These are phyloP conservation scores for Aurantiochytrium sp. DNA, from an alignment of 108 stramenopile genomes.

Conservation along the genomic window DNA sequence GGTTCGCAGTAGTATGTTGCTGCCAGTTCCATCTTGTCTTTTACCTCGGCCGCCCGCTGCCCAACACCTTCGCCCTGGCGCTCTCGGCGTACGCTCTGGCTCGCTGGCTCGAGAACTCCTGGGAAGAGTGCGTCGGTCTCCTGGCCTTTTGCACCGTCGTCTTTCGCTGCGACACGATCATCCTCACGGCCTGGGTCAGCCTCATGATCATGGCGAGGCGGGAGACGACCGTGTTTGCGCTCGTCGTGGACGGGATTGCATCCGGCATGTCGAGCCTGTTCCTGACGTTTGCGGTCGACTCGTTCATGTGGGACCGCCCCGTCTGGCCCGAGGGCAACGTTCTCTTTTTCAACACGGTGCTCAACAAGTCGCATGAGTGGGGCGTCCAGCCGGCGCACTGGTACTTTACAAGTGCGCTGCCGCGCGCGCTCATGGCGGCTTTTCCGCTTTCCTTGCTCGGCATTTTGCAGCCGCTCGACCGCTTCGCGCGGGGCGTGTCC, in stretches of 20 bases:
- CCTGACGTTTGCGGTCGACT: conserved; percentile 77
- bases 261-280: conserved; percentile 61
- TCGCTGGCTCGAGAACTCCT: conserved; percentile 58
- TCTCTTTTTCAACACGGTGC: conserved; percentile 87
- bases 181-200: conserved; percentile 75
- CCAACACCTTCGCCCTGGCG: conserved; percentile 87
- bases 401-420: conserved; percentile 80
- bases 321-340: conserved; percentile 98
- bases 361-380: conserved; percentile 88
- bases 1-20: conserved; percentile 66
- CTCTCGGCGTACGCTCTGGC: conserved; percentile 65
- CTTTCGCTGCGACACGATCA: conserved; percentile 87
- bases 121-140: conserved; percentile 39
- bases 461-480: not conserved
- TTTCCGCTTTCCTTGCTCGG: conserved; percentile 40
- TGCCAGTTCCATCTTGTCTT: conserved; percentile 91
- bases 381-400: conserved; percentile 85
- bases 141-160: conserved; percentile 73
- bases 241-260: conserved; percentile 61
- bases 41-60: conserved; percentile 86
- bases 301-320: conserved; percentile 73
- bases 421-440: conserved; percentile 67
- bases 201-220: conserved; percentile 60
- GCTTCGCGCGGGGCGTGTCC: conserved; percentile 32
- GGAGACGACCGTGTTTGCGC: conserved; percentile 59